Conservation (phyloP, 2,329 filamentous ascomycete genomes). For the Scopulariopsis brevicaulis region DNA sequence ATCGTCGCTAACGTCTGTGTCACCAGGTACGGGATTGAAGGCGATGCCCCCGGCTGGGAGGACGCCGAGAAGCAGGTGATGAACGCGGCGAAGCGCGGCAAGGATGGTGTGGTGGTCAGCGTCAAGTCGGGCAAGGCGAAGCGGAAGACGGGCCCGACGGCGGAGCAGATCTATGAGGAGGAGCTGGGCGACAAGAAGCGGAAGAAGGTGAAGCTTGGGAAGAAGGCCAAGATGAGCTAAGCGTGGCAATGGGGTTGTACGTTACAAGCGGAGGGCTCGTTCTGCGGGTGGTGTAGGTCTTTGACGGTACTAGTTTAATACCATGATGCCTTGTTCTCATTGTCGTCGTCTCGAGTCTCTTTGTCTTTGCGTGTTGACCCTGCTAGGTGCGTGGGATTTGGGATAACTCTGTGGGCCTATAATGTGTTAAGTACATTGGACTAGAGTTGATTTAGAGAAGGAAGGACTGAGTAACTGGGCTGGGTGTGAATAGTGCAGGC, state of each 20-base stretch:
- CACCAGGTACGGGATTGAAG: constrained; percentile 53
- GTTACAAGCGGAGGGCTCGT: not conserved
- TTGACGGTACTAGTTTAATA: not conserved
- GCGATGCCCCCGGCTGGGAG: constrained; percentile 48
- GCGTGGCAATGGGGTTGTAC: not conserved
- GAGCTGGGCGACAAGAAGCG: constrained; percentile 44
- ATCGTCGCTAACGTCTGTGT: not conserved
- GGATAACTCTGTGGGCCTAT: no score
- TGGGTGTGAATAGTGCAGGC: no score
- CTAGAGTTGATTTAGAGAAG: no score
- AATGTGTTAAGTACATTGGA: no score
- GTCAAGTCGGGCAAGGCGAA: constrained; percentile 70
- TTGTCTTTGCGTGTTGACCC: not conserved
- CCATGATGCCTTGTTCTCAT: not conserved
- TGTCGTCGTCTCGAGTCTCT: no score
- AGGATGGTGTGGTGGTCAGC: constrained; percentile 57
- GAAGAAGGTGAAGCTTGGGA: constrained; percentile 36
- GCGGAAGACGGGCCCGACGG: constrained; percentile 56
- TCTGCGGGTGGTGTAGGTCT: not conserved
- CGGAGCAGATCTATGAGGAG: constrained; percentile 51
- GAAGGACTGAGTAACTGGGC: no score
- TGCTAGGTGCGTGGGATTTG: not conserved
- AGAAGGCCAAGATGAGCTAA: constrained; percentile 14
- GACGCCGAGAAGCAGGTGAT: constrained; percentile 67
- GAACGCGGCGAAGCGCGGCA: constrained; percentile 40